phyloP scores from a whole-genome alignment of 257 asterid species.

The Nyctanthes arbortristis region DNA sequence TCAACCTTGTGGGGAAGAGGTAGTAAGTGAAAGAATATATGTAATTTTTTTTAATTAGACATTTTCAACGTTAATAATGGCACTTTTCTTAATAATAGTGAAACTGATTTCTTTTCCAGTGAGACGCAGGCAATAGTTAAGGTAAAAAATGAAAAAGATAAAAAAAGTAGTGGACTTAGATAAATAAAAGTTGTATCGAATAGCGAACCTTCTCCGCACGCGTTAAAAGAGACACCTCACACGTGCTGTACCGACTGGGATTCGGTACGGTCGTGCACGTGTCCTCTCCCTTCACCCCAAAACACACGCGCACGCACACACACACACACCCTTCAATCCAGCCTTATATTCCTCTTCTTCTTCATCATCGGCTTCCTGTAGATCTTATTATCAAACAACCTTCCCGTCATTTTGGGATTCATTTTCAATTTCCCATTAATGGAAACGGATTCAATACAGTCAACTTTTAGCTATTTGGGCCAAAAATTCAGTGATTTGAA shows the following conservation, averaged over 20 bases:
- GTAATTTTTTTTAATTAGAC: too few relatives aligned
- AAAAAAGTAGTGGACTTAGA: too few relatives aligned
- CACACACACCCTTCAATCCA: conserved; percentile 27
- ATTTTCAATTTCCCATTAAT: conserved; percentile 23
- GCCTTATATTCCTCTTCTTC: conserved; percentile 41
- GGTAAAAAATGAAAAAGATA: too few relatives aligned
- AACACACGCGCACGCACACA: conserved; percentile 11
- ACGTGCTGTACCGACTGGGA: conserved; percentile 59
- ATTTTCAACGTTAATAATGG: too few relatives aligned
- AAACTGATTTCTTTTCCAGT: too few relatives aligned
- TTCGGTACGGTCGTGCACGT: conserved; percentile 68
- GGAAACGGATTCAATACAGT: conserved; percentile 56
- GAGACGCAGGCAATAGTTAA: too few relatives aligned
- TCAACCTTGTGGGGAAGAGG: too few relatives aligned
- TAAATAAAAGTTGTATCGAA: conserved; percentile 18
- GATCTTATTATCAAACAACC: neutral
- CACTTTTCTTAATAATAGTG: too few relatives aligned
- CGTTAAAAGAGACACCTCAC: conserved; percentile 60
- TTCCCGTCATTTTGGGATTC: too few relatives aligned
- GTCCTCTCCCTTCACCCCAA: conserved; percentile 28
- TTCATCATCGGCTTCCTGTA: conserved; percentile 16
- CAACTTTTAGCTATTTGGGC: conserved; percentile 63
- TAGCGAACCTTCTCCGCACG: conserved; percentile 57
- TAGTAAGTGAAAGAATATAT: too few relatives aligned
- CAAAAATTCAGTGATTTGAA: conserved; percentile 51